A percentile compares a stretch with the other conserved stretches of the same genome.
Evolutionary conservation across 345 rosid genomes (phyloP).

Genomic region (Excoecaria cochinchinensis): DNA sequence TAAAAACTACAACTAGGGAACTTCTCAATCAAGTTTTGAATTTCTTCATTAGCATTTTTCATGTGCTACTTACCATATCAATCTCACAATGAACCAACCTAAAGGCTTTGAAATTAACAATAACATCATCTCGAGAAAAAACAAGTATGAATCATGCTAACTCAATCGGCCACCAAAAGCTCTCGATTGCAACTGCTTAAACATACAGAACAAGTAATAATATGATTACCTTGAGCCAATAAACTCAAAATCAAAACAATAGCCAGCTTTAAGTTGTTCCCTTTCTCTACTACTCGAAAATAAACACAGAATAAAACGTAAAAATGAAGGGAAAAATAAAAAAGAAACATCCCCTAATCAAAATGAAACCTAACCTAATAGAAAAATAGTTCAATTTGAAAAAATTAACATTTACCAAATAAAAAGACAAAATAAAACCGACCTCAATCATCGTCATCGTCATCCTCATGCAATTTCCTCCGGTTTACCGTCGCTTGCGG

Average conservation of each 20-base stretch:
- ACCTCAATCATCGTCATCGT: constrained; percentile 26
- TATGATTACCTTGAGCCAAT: background rate
- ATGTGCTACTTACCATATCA: background rate
- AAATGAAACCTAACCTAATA: background rate
- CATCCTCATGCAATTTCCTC: constrained; percentile 5
- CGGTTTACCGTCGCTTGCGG: background rate
- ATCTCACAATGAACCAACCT: background rate
- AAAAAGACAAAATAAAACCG: background rate
- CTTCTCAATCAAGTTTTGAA: background rate
- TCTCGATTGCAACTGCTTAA: background rate
- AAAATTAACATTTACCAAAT: background rate
- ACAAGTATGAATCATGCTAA: background rate
- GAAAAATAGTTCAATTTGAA: background rate
- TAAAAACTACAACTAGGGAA: background rate
- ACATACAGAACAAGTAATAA: background rate
- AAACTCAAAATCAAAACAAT: background rate
- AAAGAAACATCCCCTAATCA: background rate
- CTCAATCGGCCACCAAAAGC: background rate
- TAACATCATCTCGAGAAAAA: background rate
- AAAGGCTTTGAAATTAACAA: background rate
- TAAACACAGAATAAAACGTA: background rate
- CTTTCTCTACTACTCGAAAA: background rate
- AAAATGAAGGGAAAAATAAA: background rate
- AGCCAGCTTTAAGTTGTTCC: background rate
- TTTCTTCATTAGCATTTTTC: background rate